A percentile compares a stretch with the other conserved stretches of the same genome.
phyloP scores from a whole-genome alignment of 257 asterid genomes.

The Striga asiatica region DNA sequence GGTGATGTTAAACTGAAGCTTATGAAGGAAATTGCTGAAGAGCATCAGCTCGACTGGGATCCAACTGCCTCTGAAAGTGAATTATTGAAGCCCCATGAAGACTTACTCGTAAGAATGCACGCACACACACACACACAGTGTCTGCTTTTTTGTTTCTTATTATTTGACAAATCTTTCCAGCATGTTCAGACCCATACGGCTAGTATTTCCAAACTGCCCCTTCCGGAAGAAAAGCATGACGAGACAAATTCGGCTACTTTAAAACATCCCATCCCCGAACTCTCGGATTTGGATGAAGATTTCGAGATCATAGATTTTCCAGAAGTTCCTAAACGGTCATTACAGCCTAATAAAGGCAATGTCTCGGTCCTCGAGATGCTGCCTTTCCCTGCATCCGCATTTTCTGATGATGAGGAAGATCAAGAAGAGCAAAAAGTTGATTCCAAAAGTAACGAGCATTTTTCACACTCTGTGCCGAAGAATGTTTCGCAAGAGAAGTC shows the following conservation, averaged over 20 bases:
- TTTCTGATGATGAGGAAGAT: slow-evolving; percentile 42
- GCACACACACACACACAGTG: not conserved
- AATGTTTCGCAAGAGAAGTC: too few species aligned
- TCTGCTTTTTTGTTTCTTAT: slow-evolving; percentile 2
- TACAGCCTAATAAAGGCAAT: slow-evolving; percentile 29
- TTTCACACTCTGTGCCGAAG: not conserved
- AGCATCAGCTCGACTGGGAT: slow-evolving; percentile 87
- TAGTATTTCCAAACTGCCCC: slow-evolving; percentile 37
- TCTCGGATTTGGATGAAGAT: slow-evolving; percentile 50
- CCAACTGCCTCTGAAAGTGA: slow-evolving; percentile 65
- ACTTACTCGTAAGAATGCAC: slow-evolving; percentile 47
- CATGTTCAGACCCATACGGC: slow-evolving; percentile 59
- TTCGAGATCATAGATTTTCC: slow-evolving; percentile 55
- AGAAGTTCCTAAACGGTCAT: slow-evolving; percentile 55
- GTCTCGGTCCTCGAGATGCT: slow-evolving; percentile 62
- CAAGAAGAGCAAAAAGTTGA: slow-evolving; percentile 28
- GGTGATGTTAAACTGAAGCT: slow-evolving; percentile 76
- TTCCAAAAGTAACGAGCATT: not conserved
- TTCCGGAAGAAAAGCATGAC: slow-evolving; percentile 38
- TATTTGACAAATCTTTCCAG: slow-evolving; percentile 29
- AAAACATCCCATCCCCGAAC: slow-evolving; percentile 20
- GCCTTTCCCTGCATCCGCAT: slow-evolving; percentile 68
- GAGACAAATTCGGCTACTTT: slow-evolving; percentile 25
- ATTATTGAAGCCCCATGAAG: slow-evolving; percentile 67
- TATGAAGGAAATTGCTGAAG: slow-evolving; percentile 83